Evolutionary conservation across 495 filamentous ascomycete genomes (phyloP).

Genomic region (Cenococcum geophilum): DNA sequence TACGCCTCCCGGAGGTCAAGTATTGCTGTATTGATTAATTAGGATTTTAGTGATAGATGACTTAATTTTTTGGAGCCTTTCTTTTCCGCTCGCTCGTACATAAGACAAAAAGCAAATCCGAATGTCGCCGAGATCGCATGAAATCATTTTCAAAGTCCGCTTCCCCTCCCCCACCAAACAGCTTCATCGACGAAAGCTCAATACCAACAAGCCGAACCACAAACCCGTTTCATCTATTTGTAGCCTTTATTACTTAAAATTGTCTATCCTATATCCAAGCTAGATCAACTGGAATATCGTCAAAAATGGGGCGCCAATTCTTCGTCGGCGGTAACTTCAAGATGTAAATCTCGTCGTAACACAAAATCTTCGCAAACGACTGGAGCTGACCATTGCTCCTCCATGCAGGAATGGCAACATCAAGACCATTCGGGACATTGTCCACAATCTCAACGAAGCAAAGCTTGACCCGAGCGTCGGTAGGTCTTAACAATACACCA

Average conservation of each 20-base stretch:
- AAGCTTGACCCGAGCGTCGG: slow-evolving; percentile 62
- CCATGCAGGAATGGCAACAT: slow-evolving; percentile 78
- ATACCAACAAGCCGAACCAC: neutral
- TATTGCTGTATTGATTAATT: no score
- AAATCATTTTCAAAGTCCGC: no score
- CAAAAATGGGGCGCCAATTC: slow-evolving; percentile 83
- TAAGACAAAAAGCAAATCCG: slow-evolving; percentile 1
- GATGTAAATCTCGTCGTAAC: slow-evolving; percentile 52
- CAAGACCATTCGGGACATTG: slow-evolving; percentile 77
- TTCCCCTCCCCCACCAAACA: slow-evolving; percentile 6
- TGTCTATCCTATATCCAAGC: neutral
- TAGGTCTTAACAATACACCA: slow-evolving; percentile 37
- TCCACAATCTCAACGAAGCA: slow-evolving; percentile 77
- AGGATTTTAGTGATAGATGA: no score
- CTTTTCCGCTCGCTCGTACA: no score
- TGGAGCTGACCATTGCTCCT: slow-evolving; percentile 6
- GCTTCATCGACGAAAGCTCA: neutral
- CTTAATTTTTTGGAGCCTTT: no score
- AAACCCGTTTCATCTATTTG: neutral
- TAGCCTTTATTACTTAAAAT: neutral
- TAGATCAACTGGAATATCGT: slow-evolving; percentile 10
- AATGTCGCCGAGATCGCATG: neutral
- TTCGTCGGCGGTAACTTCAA: slow-evolving; percentile 99
- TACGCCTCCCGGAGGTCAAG: no score
- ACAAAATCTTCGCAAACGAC: slow-evolving; percentile 17